A percentile compares a stretch with the other conserved stretches of the same genome.
Evolutionary conservation across 2,329 filamentous ascomycete species (phyloP).

Genomic region (Nothophaeocryptopus gaeumannii): DNA sequence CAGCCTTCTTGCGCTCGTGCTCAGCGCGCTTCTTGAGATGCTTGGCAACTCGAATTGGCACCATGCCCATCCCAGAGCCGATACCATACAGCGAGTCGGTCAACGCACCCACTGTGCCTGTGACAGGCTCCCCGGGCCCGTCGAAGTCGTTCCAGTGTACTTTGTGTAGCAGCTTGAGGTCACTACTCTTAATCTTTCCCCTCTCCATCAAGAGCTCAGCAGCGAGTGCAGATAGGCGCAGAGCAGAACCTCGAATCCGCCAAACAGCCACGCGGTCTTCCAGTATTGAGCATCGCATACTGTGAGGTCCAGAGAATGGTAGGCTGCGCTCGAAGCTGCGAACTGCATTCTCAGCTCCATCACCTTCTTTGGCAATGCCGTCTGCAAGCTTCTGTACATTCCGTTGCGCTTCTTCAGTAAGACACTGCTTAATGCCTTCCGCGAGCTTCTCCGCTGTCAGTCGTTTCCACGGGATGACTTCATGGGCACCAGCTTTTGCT

Average conservation of each 20-base stretch:
- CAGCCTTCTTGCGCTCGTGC: constrained; percentile 50
- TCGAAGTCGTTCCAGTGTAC: constrained; percentile 71
- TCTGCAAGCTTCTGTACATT: constrained; percentile 60
- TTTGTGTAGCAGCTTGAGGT: constrained; percentile 62
- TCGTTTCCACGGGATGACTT: constrained; percentile 66
- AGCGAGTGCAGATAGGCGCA: constrained; percentile 62
- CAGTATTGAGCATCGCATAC: constrained; percentile 65
- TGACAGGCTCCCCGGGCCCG: constrained; percentile 70
- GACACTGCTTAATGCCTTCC: constrained; percentile 67
- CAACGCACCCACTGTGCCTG: constrained; percentile 62
- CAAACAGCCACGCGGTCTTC: constrained; percentile 63
- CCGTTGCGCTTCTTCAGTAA: constrained; percentile 58
- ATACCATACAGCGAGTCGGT: constrained; percentile 58
- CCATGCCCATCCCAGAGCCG: constrained; percentile 61
- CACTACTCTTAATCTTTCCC: constrained; percentile 62
- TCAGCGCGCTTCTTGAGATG: constrained; percentile 55
- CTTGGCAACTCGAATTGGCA: constrained; percentile 61
- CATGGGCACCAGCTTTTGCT: constrained; percentile 61
- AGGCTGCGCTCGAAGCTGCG: constrained; percentile 63
- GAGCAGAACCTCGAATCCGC: constrained; percentile 59
- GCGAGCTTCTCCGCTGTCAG: constrained; percentile 62
- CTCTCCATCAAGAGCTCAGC: constrained; percentile 62
- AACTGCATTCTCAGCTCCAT: constrained; percentile 69
- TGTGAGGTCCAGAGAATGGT: constrained; percentile 43
- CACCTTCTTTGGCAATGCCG: constrained; percentile 62